These are phyloP conservation scores for Penicillium riverlandense DNA, from an alignment of 495 filamentous ascomycete species.

Conservation along the genomic window DNA sequence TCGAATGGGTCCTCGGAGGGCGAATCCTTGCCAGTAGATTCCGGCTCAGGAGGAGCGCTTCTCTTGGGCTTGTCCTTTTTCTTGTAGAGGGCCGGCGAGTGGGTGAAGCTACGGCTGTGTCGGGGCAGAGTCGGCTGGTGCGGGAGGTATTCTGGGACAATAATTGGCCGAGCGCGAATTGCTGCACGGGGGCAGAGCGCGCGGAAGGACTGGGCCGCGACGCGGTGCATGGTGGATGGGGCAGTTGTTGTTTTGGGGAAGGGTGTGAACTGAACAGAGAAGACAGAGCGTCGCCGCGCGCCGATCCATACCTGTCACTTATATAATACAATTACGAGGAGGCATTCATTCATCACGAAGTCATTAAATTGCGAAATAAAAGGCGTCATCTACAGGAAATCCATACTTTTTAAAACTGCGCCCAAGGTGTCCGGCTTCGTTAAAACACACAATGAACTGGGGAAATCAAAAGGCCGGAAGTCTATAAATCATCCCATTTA, in stretches of 20 bases:
- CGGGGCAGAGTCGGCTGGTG: neutral
- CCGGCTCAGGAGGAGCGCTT: slow-evolving; percentile 5
- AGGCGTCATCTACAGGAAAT: slow-evolving; percentile 28
- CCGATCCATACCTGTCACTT: too few species aligned
- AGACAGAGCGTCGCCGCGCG: neutral
- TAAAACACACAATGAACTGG: slow-evolving; percentile 11
- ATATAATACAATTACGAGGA: too few species aligned
- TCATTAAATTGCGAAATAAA: slow-evolving; percentile 34
- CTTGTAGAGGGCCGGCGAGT: slow-evolving; percentile 22
- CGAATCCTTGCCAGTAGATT: slow-evolving; percentile 6
- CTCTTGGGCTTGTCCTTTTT: slow-evolving; percentile 33
- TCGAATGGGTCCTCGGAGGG: slow-evolving; percentile 55
- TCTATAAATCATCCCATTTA: slow-evolving; percentile 37
- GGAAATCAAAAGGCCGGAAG: slow-evolving; percentile 10
- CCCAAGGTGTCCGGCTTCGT: slow-evolving; percentile 22
- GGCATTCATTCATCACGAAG: slow-evolving; percentile 17
- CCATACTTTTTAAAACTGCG: slow-evolving; percentile 35
- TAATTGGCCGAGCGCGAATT: too few species aligned
- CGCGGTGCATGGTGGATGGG: slow-evolving; percentile 10
- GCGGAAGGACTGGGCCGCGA: slow-evolving; percentile 3
- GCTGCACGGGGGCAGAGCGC: neutral
- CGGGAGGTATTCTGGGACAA: too few species aligned
- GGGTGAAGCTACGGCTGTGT: slow-evolving; percentile 15
- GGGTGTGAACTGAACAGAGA: neutral
- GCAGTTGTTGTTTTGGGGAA: neutral